Evolutionary conservation across 1,139 yeast species (phyloP).

Genomic region (Geotrichum bryndzae): DNA sequence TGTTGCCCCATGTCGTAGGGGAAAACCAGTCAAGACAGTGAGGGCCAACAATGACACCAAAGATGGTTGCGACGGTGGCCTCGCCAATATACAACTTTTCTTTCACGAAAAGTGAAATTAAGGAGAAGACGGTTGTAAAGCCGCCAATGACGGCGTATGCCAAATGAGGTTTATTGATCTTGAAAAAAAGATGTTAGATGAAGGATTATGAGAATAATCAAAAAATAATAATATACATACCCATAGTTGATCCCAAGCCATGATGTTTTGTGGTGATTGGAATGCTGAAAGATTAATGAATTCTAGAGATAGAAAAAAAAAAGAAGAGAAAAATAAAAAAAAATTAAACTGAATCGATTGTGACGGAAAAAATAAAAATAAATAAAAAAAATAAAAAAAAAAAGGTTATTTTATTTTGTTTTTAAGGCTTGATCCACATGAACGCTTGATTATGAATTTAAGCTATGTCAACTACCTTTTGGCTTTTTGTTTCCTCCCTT

Average conservation of each 20-base stretch:
- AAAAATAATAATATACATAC: conserved; percentile 17
- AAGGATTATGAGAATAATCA: background rate
- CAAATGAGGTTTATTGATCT: conserved; percentile 61
- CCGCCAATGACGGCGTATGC: conserved; percentile 93
- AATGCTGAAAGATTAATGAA: background rate
- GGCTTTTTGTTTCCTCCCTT: background rate
- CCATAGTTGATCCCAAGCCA: conserved; percentile 35
- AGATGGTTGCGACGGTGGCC: conserved; percentile 88
- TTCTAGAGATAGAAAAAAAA: background rate
- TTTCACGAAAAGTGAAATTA: conserved; percentile 85
- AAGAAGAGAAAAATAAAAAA: background rate
- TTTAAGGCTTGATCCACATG: background rate
- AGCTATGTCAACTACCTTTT: background rate
- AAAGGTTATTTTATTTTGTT: background rate
- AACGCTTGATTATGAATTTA: background rate
- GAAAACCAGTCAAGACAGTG: conserved; percentile 85
- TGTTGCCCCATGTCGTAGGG: conserved; percentile 87
- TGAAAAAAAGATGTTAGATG: background rate
- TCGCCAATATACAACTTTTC: conserved; percentile 90
- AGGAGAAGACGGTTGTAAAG: conserved; percentile 78
- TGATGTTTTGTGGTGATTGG: conserved; percentile 9
- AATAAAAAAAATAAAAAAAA: background rate
- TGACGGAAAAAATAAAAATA: background rate
- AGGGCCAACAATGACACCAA: conserved; percentile 90
- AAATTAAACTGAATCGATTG: background rate